Base-by-base conservation (phyloP, 176 grass and related monocot species). In the Metroxylon sagu region DNA sequence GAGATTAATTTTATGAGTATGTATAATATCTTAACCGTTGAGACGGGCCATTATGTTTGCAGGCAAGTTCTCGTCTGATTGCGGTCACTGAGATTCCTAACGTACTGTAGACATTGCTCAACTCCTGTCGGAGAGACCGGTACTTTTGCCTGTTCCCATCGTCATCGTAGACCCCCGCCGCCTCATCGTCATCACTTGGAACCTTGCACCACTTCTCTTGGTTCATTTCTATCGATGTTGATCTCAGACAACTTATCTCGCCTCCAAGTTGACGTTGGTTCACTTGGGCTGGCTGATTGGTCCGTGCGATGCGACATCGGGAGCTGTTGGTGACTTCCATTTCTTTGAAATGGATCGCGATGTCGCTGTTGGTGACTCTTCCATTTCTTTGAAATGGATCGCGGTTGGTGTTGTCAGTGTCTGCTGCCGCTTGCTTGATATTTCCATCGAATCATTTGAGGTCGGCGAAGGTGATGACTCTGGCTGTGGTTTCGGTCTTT, bases 291-390 rank as follows among this genome's bases (percentile, higher is more conserved):
- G 67, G 27, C 61, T 57, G 52, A 85, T 80, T 16, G 76, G 82
- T 8, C 76, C 72, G 48, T 85, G 82, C 62, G 67, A 68, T 18
- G 76, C 76, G 15, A 76, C 76, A 15, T 80, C 72, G 61, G 75
- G 71, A 0, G 31, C 8, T 39, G 31, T 8, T 2, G 31, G 1
- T 10, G 31, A 39, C 7, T 39, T 39, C 31, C 31, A 1, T 5
- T 35, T 35, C 31, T 35, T 35, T 1, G 31, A 35, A 7, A 35
- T 35, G 7, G 7, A 39, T 39, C 7, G 7, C 6, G 7, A n/a
- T n/a, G 71, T 1, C 1, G 31, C 8, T 39, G 31, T 8, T 2
- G 31, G 1, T 10, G 31, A 39, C 10, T 8, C 7, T 39, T 39
- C 31, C 31, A 1, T 5, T 35, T 35, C 31, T 35, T 35, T 1